These are phyloP conservation scores for Ceratocystis eucalypticola DNA, from an alignment of 2,329 filamentous ascomycete genomes.

Conservation along the genomic window DNA sequence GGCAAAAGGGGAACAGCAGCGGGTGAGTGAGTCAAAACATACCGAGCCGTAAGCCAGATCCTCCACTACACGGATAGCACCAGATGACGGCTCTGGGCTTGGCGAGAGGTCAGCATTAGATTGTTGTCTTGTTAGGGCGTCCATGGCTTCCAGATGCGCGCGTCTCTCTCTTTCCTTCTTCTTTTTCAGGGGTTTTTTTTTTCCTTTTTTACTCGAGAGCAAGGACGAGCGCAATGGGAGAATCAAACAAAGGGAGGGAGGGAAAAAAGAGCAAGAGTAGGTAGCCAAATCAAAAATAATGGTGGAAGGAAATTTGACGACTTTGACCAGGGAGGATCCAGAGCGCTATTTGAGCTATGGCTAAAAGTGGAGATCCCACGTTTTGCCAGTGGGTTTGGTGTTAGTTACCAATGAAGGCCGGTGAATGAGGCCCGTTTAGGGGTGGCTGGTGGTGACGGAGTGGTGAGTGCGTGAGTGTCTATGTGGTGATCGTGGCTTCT, in stretches of 20 bases:
- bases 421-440: not conserved
- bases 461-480: not conserved
- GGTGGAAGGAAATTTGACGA: not conserved
- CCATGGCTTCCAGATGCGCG: not conserved
- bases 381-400: not conserved
- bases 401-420: not conserved
- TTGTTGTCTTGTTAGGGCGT: slow-evolving; percentile 4
- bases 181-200: no score
- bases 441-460: not conserved
- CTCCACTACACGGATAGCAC: slow-evolving; percentile 41
- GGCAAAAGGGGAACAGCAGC: not conserved
- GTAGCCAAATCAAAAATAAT: not conserved
- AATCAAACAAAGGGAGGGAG: not conserved
- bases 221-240: not conserved
- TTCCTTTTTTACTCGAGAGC: no score
- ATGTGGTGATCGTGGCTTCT: not conserved
- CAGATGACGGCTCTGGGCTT: slow-evolving; percentile 25
- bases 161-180: not conserved
- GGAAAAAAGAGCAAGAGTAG: not conserved
- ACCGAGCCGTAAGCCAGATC: slow-evolving; percentile 83
- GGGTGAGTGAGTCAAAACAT: slow-evolving; percentile 26
- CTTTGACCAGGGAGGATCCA: slow-evolving; percentile 6
- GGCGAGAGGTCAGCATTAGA: slow-evolving; percentile 3
- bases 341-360: slow-evolving; percentile 6
- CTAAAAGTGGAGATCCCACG: slow-evolving; percentile 8